Percentiles rank a stretch among this genome's conserved stretches.
Evolutionary conservation across 805 yeast species (phyloP).

Genomic region (Candida rishiriensis): DNA sequence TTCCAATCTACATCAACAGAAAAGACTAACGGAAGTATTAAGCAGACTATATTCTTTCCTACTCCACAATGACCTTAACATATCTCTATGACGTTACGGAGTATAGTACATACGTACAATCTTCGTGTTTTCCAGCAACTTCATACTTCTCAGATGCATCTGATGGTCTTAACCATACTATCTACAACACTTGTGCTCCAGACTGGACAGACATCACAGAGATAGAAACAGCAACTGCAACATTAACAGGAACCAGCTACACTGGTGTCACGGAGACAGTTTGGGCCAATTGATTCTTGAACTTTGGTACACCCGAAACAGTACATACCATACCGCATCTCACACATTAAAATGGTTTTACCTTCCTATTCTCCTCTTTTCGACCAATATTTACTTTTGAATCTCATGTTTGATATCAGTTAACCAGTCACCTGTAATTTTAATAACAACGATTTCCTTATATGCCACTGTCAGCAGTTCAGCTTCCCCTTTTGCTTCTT

Average conservation of each 20-base stretch:
- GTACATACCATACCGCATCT: too few species aligned
- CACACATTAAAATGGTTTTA: too few species aligned
- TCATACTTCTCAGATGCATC: constrained; percentile 1
- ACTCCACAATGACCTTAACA: constrained; percentile 5
- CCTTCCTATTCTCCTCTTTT: too few species aligned
- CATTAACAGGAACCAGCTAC: not conserved
- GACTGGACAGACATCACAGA: constrained; percentile 9
- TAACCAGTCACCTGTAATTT: too few species aligned
- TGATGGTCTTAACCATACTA: constrained; percentile 5
- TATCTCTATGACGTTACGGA: constrained; percentile 8
- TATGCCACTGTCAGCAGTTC: too few species aligned
- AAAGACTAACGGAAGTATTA: not conserved
- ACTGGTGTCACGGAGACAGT: constrained; percentile 2
- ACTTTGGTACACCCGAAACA: too few species aligned
- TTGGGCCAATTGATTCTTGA: constrained; percentile 4
- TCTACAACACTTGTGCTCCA: constrained; percentile 16
- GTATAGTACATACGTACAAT: constrained; percentile 3
- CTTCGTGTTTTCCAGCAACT: constrained; percentile 4
- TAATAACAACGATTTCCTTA: too few species aligned
- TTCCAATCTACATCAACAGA: not conserved
- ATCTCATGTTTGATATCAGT: too few species aligned
- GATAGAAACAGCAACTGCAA: not conserved
- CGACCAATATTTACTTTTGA: too few species aligned
- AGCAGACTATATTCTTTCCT: constrained; percentile 1
- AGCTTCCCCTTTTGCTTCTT: too few species aligned